Evolutionary conservation across 345 rosid genomes (phyloP).

Genomic region (Excoecaria agallocha): DNA sequence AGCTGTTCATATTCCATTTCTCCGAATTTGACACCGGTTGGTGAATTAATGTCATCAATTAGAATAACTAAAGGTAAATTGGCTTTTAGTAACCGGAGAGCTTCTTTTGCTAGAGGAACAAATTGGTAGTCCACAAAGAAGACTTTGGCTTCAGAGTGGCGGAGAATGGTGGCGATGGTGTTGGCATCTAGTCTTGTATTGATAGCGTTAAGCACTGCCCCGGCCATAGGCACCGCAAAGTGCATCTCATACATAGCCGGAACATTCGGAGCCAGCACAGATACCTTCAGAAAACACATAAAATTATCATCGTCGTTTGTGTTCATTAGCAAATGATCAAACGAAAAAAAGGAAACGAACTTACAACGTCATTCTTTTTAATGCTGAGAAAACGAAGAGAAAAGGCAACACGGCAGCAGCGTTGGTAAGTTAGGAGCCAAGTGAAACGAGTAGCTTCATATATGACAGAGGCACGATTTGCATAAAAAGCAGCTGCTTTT

Average conservation of each 20-base stretch:
- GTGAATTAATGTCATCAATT: conserved; percentile 52
- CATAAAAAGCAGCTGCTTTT: conserved; percentile 51
- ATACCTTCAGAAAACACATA: conserved; percentile 40
- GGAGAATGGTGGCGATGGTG: conserved; percentile 55
- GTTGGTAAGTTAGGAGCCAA: conserved; percentile 58
- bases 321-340: neutral
- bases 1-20: conserved; percentile 65
- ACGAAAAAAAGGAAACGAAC: neutral
- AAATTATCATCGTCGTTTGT: too few relatives aligned
- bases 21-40: conserved; percentile 41
- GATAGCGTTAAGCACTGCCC: conserved; percentile 75
- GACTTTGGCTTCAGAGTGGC: conserved; percentile 59
- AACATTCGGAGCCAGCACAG: conserved; percentile 73
- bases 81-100: conserved; percentile 37
- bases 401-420: conserved; percentile 67
- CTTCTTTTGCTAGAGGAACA: conserved; percentile 43
- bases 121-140: conserved; percentile 62
- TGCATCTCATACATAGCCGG: conserved; percentile 92
- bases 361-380: conserved; percentile 50
- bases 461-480: conserved; percentile 51
- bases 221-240: conserved; percentile 85
- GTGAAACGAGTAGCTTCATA: conserved; percentile 54
- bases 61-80: conserved; percentile 40
- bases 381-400: conserved; percentile 53
- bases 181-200: conserved; percentile 68